phyloP scores from a whole-genome alignment of 2,329 filamentous ascomycete species.

The Diplodia intermedia region DNA sequence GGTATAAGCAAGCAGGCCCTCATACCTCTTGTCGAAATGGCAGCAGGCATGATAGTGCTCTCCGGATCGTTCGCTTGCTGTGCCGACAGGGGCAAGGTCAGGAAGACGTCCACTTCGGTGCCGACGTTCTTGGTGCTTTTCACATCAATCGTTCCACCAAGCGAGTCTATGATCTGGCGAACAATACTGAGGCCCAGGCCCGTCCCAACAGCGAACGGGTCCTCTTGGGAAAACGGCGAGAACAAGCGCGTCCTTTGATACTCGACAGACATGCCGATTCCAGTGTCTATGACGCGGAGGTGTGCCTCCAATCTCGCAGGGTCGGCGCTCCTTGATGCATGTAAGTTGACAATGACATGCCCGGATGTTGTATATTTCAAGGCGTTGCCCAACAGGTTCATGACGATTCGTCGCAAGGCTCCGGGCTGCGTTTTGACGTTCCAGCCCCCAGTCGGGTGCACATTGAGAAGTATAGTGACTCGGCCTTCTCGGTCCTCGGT shows the following conservation, averaged over 20 bases:
- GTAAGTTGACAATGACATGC: slow-evolving; percentile 3
- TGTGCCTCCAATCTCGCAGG: slow-evolving; percentile 19
- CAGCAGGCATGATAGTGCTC: slow-evolving; percentile 15
- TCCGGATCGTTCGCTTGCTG: slow-evolving; percentile 27
- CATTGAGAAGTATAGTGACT: slow-evolving; percentile 30
- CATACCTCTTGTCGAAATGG: slow-evolving; percentile 19
- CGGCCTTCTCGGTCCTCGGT: slow-evolving; percentile 9
- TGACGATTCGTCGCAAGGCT: slow-evolving; percentile 60
- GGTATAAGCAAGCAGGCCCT: slow-evolving; percentile 19
- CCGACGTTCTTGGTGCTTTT: slow-evolving; percentile 32
- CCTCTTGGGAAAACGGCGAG: slow-evolving; percentile 35
- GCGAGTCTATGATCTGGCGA: slow-evolving; percentile 33
- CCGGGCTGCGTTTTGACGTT: slow-evolving; percentile 50
- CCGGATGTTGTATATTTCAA: slow-evolving; percentile 62
- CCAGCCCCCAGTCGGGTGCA: slow-evolving; percentile 28
- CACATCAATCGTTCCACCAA: slow-evolving; percentile 34
- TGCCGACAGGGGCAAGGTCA: slow-evolving; percentile 20
- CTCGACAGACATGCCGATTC: slow-evolving; percentile 35
- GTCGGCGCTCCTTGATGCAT: slow-evolving; percentile 22
- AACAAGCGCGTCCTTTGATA: slow-evolving; percentile 33
- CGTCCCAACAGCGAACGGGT: slow-evolving; percentile 34
- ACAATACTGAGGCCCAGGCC: slow-evolving; percentile 35
- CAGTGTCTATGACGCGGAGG: slow-evolving; percentile 33
- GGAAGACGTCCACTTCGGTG: slow-evolving; percentile 32
- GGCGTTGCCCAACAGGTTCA: slow-evolving; percentile 69